Conservation (phyloP, 2,329 filamentous ascomycete species). For the Sclerotinia borealis region DNA sequence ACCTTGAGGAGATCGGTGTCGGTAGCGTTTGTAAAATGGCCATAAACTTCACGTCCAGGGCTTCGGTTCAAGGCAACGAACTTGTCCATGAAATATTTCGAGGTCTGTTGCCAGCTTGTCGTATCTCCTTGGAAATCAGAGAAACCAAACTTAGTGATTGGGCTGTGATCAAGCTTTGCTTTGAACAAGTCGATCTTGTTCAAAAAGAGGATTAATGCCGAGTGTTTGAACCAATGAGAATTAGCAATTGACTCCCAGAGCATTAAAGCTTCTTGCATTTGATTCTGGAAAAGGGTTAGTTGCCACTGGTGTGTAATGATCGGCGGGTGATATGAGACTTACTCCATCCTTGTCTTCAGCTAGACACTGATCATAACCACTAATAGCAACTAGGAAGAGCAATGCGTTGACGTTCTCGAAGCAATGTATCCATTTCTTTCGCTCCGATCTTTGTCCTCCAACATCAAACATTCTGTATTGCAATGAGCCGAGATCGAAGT, state of each 20-base stretch:
- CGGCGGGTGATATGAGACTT: constrained; percentile 37
- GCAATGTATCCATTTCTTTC: constrained; percentile 76
- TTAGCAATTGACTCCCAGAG: constrained; percentile 82
- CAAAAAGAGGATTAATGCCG: constrained; percentile 75
- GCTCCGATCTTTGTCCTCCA: constrained; percentile 66
- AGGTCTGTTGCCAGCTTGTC: constrained; percentile 66
- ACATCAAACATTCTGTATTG: constrained; percentile 91
- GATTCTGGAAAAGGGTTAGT: constrained; percentile 52
- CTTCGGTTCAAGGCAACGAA: constrained; percentile 70
- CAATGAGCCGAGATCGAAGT: constrained; percentile 85
- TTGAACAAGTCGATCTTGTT: constrained; percentile 87
- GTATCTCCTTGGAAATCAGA: constrained; percentile 70
- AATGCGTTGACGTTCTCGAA: constrained; percentile 79
- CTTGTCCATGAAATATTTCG: constrained; percentile 77
- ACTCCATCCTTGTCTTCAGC: constrained; percentile 96
- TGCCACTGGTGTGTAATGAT: background rate
- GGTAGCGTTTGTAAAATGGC: constrained; percentile 54
- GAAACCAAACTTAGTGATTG: constrained; percentile 68
- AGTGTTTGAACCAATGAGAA: constrained; percentile 79
- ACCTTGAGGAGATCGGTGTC: constrained; percentile 74
- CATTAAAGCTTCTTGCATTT: constrained; percentile 88
- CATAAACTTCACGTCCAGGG: constrained; percentile 50
- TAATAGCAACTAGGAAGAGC: constrained; percentile 90
- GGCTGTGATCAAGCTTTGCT: constrained; percentile 64
- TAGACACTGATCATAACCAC: constrained; percentile 91